Conservation (phyloP, 345 rosid genomes). For the Hypericum perforatum region DNA sequence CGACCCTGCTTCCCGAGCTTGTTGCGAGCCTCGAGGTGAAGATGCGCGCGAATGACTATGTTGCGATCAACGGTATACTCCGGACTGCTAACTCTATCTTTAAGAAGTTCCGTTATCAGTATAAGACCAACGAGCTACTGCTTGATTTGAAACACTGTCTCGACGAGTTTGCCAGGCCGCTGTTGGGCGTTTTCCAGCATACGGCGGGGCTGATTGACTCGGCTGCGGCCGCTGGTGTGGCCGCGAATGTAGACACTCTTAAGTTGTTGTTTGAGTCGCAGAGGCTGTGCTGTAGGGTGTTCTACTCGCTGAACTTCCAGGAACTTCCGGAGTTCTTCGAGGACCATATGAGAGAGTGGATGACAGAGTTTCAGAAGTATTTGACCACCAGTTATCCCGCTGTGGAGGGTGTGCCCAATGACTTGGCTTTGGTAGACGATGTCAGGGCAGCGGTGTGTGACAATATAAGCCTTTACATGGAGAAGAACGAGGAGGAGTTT, state of each 20-base stretch:
- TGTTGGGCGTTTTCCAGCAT: constrained; percentile 52
- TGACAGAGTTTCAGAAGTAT: constrained; percentile 77
- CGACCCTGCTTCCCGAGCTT: constrained; percentile 76
- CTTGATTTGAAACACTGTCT: constrained; percentile 78
- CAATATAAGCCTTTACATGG: constrained; percentile 88
- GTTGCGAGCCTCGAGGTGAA: constrained; percentile 43
- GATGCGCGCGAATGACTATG: constrained; percentile 37
- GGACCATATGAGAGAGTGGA: constrained; percentile 94
- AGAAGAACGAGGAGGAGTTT: constrained; percentile 93
- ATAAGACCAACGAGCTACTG: constrained; percentile 66
- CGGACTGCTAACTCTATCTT: constrained; percentile 88
- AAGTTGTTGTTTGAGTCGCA: constrained; percentile 72
- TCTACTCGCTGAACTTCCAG: constrained; percentile 75
- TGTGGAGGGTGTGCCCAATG: constrained; percentile 47
- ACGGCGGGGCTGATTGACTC: constrained; percentile 61
- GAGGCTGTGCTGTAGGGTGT: constrained; percentile 77
- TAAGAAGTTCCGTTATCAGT: constrained; percentile 75
- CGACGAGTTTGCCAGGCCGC: constrained; percentile 58
- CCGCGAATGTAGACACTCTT: constrained; percentile 29
- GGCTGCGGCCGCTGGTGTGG: constrained; percentile 32
- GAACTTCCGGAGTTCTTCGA: constrained; percentile 93
- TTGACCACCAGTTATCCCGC: constrained; percentile 46
- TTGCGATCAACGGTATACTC: constrained; percentile 77
- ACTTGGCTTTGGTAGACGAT: constrained; percentile 49
- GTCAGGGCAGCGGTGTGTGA: constrained; percentile 87